Evolutionary conservation across 73 alveolate genomes (phyloP).

Genomic region (Symbiodinium natans): DNA sequence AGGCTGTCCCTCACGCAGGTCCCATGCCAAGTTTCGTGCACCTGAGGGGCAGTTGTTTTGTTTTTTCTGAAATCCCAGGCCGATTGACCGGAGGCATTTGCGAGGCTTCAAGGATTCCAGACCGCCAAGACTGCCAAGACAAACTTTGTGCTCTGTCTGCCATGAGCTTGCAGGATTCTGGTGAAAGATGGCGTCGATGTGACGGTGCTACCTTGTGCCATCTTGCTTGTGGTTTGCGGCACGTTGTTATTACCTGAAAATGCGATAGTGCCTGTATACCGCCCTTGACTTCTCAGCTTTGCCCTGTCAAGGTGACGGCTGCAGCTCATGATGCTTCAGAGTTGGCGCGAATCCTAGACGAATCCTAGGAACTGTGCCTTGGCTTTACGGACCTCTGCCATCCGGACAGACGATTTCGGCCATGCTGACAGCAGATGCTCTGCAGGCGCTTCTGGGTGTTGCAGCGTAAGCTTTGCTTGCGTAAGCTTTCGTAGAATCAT

Average conservation of each 20-base stretch:
- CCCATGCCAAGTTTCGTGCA: too few species aligned
- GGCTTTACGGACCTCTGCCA: too few species aligned
- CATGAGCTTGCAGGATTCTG: background rate
- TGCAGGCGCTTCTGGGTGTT: background rate
- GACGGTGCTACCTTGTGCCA: background rate
- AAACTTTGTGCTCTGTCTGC: background rate
- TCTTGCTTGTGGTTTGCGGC: background rate
- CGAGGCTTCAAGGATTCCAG: background rate
- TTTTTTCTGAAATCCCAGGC: background rate
- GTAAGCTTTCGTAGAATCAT: too few species aligned
- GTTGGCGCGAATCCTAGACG: background rate
- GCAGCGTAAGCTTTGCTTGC: too few species aligned
- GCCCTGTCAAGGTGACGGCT: background rate
- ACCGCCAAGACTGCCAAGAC: too few species aligned
- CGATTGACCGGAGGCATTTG: background rate
- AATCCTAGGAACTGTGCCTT: too few species aligned
- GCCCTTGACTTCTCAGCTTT: background rate
- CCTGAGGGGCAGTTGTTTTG: background rate
- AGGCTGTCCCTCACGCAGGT: background rate
- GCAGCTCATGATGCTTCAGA: background rate
- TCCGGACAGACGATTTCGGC: conserved; percentile 49
- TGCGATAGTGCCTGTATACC: too few species aligned
- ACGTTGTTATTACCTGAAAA: too few species aligned
- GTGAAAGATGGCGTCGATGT: background rate
- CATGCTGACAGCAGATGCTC: conserved; percentile 32